Evolutionary conservation across 306 rosid genomes (phyloP), one percentile per base, ranked within the genome.

Genomic region (Bauhinia variegata): DNA sequence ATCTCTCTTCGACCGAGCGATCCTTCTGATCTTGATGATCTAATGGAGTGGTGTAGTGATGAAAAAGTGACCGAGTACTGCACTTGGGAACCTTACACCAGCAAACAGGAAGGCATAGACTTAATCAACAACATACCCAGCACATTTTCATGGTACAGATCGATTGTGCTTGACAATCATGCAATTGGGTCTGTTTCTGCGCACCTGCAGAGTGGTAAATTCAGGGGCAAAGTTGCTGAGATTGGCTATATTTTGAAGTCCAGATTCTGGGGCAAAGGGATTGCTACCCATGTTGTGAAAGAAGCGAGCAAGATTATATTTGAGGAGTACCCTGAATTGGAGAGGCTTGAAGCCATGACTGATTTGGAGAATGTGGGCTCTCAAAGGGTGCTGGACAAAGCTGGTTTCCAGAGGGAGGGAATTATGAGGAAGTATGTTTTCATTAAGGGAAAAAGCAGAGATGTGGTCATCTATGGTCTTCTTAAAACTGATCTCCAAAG

Each of bases 281-380:
- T 92, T 48, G 86, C 61, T 2, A 80, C 92, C 0, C 12, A 15
- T 51, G 95, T 75, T 37, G 96, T 89, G 73, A 87, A 80, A 50
- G 44, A 80, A 76, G 89, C 54, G 59, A 61, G 54, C 11, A 72
- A 82, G 54, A 68, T 18, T 8, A 82, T 81, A 8, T 92, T 86
- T 11, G 41, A 2, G 8, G 95, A 89, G 23, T 67, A 82, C 65
- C 42, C 76, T 6, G 60, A 82, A 17, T 33, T 92, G 84, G 95
- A 80, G 71, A 84, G 98, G 64, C 41, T 92, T 36, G 98, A 87
- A 68, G 98, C 91, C 73, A 19, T 85, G 0, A 90, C 85, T 61
- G 95, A 85, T 78, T 84, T 78, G 33, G 75, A 83, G 13, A 92
- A 92, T 56, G 52, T 66, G 52, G 89, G 77, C 2, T 92, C 91